These are phyloP conservation scores for Byssothecium circinans DNA, from an alignment of 2,329 filamentous ascomycete species.

Conservation along the genomic window DNA sequence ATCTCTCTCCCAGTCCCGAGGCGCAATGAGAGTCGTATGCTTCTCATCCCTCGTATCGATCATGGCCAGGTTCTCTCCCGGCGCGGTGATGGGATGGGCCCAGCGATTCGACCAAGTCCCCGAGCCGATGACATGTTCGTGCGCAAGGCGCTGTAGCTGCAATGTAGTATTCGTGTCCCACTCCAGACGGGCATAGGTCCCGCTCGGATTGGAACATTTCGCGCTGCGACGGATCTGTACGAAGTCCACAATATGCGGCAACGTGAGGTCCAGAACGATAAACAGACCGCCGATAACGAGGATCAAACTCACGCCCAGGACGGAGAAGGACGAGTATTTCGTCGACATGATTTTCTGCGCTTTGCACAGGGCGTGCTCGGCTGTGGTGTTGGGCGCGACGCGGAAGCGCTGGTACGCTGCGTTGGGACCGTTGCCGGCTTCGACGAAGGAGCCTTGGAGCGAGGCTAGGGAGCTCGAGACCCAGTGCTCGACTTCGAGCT, in stretches of 20 bases:
- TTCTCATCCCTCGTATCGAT: slow-evolving; percentile 7
- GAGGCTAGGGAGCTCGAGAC: slow-evolving; percentile 30
- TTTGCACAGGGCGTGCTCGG: slow-evolving; percentile 13
- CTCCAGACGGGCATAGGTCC: slow-evolving; percentile 9
- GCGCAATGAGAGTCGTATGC: slow-evolving; percentile 2
- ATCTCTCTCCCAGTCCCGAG: slow-evolving; percentile 4
- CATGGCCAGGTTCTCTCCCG: slow-evolving; percentile 11
- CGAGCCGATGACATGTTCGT: slow-evolving; percentile 15
- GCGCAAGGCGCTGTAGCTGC: slow-evolving; percentile 26
- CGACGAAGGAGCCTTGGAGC: slow-evolving; percentile 26
- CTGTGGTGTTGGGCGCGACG: slow-evolving; percentile 10
- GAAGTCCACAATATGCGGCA: slow-evolving; percentile 10
- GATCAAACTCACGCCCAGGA: slow-evolving; percentile 21
- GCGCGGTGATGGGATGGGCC: slow-evolving; percentile 6
- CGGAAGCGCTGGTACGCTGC: slow-evolving; percentile 5
- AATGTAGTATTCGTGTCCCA: slow-evolving; percentile 9
- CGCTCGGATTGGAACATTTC: background rate
- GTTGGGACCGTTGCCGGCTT: slow-evolving; percentile 12
- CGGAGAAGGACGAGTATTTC: slow-evolving; percentile 23
- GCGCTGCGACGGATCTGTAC: slow-evolving; percentile 4
- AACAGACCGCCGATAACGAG: slow-evolving; percentile 19
- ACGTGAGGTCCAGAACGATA: slow-evolving; percentile 16
- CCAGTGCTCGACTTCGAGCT: slow-evolving; percentile 37
- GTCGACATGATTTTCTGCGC: slow-evolving; percentile 24
- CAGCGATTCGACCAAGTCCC: slow-evolving; percentile 10